Conservation (phyloP, 306 rosid species). For the Casuarina glauca region DNA sequence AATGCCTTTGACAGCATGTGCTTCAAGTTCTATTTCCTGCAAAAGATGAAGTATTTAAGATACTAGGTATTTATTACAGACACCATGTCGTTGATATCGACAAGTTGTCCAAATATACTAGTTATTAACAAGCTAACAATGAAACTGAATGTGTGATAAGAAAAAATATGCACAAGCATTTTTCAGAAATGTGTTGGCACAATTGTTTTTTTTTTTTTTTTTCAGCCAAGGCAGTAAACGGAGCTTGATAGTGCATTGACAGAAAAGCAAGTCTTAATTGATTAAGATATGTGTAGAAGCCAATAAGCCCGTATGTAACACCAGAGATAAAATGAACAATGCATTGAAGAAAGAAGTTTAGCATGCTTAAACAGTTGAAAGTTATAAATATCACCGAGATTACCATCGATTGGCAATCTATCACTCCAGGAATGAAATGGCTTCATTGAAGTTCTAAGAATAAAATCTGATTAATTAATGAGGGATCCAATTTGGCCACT, state of each 20-base stretch:
- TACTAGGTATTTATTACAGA: not conserved
- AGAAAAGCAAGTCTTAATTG: not conserved
- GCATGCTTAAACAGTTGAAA: not conserved
- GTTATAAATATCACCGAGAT: not conserved
- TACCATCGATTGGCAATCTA: not conserved
- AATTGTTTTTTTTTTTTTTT: no score
- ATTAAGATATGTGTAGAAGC: not conserved
- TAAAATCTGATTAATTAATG: not conserved
- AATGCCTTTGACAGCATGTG: conserved; percentile 91
- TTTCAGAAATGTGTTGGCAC: not conserved
- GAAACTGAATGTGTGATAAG: not conserved
- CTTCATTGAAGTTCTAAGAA: not conserved
- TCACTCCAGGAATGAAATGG: not conserved
- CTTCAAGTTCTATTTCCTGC: conserved; percentile 97
- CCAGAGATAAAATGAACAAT: not conserved
- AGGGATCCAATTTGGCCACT: not conserved
- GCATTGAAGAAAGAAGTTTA: conserved; percentile 4
- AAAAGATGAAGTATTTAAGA: conserved; percentile 15
- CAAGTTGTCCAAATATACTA: not conserved
- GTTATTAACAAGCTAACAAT: not conserved
- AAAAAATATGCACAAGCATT: not conserved
- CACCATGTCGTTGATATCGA: not conserved
- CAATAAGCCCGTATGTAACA: not conserved
- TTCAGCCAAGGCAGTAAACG: not conserved
- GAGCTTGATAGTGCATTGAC: not conserved